Base-by-base conservation (phyloP, 805 yeast species). In the Cyberlindnera mycetangii region DNA sequence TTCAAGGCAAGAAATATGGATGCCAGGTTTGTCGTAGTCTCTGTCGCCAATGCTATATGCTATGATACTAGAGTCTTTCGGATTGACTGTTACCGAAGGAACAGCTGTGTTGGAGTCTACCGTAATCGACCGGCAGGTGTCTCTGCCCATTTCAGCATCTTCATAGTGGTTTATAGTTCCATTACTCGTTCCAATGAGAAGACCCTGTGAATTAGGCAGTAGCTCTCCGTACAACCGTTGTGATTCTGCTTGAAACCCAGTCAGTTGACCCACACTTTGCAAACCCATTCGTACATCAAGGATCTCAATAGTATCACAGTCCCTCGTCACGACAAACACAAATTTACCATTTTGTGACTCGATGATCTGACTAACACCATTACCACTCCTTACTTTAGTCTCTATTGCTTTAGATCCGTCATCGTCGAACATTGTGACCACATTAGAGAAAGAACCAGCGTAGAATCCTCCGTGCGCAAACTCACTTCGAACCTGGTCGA, bases 261-360 rank as follows among this genome's bases (percentile, higher is more conserved):
- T 41, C 5, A 53, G 39, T 28, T 35, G 35, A 1, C 49, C 53
- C 21, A 52, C 45, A 31, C 35, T 33, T 11, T 41, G n/a, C 7
- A 59, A 24, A 14, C 45, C 52, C 67, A 64, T 60, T 22, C 77
- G 46, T 3, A 53, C 31, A 44, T 71, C 77, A 11, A 69, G 43
- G 3, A 71, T 53, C 5, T 61, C 61, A 18, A 71, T 65, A 2
- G 15, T 33, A 18, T 51, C 41, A 8, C 62, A 46, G 27, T 60
- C 55, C 25, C 77, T 53, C 25, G 62, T 54, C 1, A 69, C 21
- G 1, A 59, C 58, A 42, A 60, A 71, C 5, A 68, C 16, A 40
- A 61, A 71, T 31, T 61, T 63, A 5, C 67, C 70, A 52, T 68
- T 70, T 1, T 52, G 54, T 17, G 72, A 64, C 21, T 52, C 60